Base-by-base conservation (phyloP, 2,329 filamentous ascomycete genomes). In the Dothideomycetes sp. region DNA sequence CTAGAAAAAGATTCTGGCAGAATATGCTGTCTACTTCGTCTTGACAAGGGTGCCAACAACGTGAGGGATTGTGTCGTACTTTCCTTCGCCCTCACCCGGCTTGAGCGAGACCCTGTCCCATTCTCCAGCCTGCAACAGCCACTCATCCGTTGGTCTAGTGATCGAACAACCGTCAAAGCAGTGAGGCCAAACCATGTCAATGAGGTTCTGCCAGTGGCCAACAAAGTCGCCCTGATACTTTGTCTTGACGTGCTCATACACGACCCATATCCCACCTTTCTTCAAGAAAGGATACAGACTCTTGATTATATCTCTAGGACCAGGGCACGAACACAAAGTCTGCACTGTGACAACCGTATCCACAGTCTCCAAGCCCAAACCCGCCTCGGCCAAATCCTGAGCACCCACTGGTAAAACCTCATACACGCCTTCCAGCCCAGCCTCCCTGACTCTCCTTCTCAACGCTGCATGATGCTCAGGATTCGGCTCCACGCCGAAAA, bases 401-500 rank as follows among this genome's bases (percentile, higher is more conserved):
- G 82, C 74, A 2, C 78, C 79, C 4, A 74, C 67, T 2, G 76
- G 75, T 8, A 80, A 67, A 43, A 82, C 69, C 53, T 76, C 69
- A 54, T 82, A 83, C 6, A 71, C 58, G 37, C 64, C 72, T 5
- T 67, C 62, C 2, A 83, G 58, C 0, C 74, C 76, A 1, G 73
- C 67, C 1, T 67, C 64, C 9, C 58, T 53, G 4, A 79, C 65
- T 16, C 66, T 67, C 27, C 56, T 52, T 1, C 63, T 58, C 37
- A 83, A 60, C 4, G 57, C 56, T 0, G 54, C 54, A 47, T 78
- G 73, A 40, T 74, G 71, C 24, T 64, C 66, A 0, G 54, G 41
- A 53, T 80, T 82, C 3, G 79, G 79, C 59, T 83, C 79, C 4
- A 82, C 68, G 41, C 78, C 79, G 50, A 75, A 80, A 30, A 82